Base-by-base conservation (phyloP, 495 filamentous ascomycete genomes). In the Cercophora newfieldiana region DNA sequence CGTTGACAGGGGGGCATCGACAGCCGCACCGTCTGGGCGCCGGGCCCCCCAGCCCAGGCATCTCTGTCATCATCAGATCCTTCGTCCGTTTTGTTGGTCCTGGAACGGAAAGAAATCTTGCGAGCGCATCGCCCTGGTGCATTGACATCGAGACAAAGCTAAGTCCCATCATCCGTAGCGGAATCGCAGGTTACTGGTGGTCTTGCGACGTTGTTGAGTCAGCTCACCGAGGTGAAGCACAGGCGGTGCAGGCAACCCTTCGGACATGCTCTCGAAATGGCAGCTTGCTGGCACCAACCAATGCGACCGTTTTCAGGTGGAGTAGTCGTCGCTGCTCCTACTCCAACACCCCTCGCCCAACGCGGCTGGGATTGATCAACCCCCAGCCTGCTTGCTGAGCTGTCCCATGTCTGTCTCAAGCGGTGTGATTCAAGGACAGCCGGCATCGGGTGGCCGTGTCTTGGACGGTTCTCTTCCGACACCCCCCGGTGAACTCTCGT, bases 1-100 rank as follows among this genome's bases (percentile, higher is more conserved):
- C 47, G 59, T 6, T 61, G 59, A 29, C 44, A 49, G 55, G 26
- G 55, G 26, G 26, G 55, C 55, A 57, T 33, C 26, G 26, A 30
- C 28, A 57, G 8, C 30, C 26, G 26, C 18, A 57, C 28, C 55
- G 18, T 25, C 19, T 53, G 19, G n/a, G 6, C n/a, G 19, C 5
- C 25, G n/a, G 18, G 25, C 30, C 6, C 26, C n/a, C n/a, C n/a
- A n/a, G 26, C 14, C 26, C 55, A n/a, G n/a, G 55, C 19, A 57
- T 57, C 30, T 19, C 30, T n/a, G 26, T 26, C 55, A 26, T 30
- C 26, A 2, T 26, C 7, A 57, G n/a, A 57, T 30, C 26, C 55
- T 57, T 33, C 28, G 30, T 33, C n/a, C 12, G 18, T 57, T 16
- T n/a, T n/a, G n/a, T n/a, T n/a, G n/a, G n/a, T n/a, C n/a, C n/a